phyloP scores from a whole-genome alignment of 140 eudicot species.

The Ambrosia hybrid region DNA sequence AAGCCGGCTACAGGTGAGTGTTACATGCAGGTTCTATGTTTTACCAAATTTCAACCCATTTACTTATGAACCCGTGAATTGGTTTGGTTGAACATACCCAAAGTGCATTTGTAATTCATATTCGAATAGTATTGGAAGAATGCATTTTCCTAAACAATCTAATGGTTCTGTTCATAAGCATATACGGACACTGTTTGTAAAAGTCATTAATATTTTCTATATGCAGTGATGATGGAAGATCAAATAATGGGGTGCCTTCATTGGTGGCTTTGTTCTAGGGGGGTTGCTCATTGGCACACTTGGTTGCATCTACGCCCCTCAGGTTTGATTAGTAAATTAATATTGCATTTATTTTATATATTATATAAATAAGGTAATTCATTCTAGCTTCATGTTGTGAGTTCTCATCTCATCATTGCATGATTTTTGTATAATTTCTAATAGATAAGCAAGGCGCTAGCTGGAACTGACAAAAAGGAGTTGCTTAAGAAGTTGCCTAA shows the following conservation, averaged over 20 bases:
- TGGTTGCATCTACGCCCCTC: conserved; percentile 76
- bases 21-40: conserved; percentile 15
- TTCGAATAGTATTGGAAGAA: not conserved
- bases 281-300: conserved; percentile 77
- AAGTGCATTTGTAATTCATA: too few species aligned
- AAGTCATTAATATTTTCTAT: not conserved
- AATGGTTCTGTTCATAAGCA: conserved; percentile 7
- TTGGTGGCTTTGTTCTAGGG: conserved; percentile 76
- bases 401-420: not conserved
- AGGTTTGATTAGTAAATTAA: conserved; percentile 43
- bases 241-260: conserved; percentile 48
- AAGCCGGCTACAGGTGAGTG: conserved; percentile 70
- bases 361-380: conserved; percentile 1
- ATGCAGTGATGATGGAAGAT: conserved; percentile 58
- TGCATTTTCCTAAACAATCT: not conserved
- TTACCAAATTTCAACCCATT: not conserved
- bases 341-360: not conserved
- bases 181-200: not conserved
- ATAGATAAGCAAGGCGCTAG: conserved; percentile 80
- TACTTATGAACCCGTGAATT: not conserved
- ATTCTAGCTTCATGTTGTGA: conserved; percentile 1
- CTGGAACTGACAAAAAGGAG: conserved; percentile 72
- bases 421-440: not conserved
- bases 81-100: too few species aligned
- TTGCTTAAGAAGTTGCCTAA: conserved; percentile 68